Evolutionary conservation across 768 basidiomycete species (phyloP).

Genomic region (Amanita pseudoporphyria): DNA sequence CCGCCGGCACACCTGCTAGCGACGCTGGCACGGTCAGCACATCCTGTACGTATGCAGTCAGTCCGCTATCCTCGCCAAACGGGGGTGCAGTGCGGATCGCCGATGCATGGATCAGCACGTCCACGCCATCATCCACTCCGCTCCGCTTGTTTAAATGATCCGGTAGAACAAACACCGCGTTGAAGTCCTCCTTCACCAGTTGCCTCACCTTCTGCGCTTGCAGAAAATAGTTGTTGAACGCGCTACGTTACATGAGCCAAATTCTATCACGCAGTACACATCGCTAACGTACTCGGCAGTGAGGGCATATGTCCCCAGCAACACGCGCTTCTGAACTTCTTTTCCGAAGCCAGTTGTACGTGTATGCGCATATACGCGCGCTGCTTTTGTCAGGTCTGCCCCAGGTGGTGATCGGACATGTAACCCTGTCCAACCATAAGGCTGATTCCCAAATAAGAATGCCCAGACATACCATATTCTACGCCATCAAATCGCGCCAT

Average conservation of each 20-base stretch:
- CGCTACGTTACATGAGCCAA: constrained; percentile 33
- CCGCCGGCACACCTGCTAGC: constrained; percentile 77
- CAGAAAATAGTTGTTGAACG: constrained; percentile 96
- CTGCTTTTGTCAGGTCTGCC: constrained; percentile 36
- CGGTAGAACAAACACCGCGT: constrained; percentile 50
- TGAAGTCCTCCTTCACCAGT: constrained; percentile 64
- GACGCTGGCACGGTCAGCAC: constrained; percentile 89
- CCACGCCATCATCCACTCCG: constrained; percentile 34
- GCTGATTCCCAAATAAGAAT: neutral
- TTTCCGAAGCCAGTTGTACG: constrained; percentile 67
- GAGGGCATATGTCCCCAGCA: constrained; percentile 87
- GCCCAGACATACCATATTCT: constrained; percentile 50
- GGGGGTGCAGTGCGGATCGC: constrained; percentile 78
- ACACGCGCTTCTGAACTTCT: constrained; percentile 80
- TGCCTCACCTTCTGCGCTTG: constrained; percentile 81
- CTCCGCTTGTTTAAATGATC: constrained; percentile 28
- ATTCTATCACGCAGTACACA: neutral
- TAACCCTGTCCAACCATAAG: constrained; percentile 29
- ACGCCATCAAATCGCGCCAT: constrained; percentile 86
- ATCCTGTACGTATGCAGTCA: constrained; percentile 79
- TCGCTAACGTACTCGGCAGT: constrained; percentile 68
- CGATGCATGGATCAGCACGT: constrained; percentile 81
- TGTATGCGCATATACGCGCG: constrained; percentile 51
- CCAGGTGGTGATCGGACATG: constrained; percentile 34
- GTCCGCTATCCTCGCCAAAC: constrained; percentile 22